These are phyloP conservation scores for Cladophialophora immunda DNA, from an alignment of 2,329 filamentous ascomycete genomes.

Conservation along the genomic window DNA sequence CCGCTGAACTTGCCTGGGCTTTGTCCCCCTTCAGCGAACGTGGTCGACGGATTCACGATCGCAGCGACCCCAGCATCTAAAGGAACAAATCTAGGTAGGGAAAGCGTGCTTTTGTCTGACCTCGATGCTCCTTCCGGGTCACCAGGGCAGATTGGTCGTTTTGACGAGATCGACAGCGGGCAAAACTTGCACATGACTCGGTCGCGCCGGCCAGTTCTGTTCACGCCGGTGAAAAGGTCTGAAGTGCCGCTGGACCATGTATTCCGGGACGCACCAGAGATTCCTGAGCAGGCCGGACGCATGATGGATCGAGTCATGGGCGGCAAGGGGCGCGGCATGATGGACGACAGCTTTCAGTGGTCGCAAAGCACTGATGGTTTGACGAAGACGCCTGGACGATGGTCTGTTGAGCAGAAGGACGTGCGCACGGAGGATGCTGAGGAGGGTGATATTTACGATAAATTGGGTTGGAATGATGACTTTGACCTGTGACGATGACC, in stretches of 20 bases:
- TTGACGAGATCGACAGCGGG: not conserved
- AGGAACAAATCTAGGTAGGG: conserved; percentile 14
- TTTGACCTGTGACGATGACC: conserved; percentile 43
- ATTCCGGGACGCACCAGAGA: conserved; percentile 46
- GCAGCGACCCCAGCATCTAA: conserved; percentile 29
- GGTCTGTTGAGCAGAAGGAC: not conserved
- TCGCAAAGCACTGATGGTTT: not conserved
- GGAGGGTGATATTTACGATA: conserved; percentile 51
- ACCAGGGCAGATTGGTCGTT: conserved; percentile 27
- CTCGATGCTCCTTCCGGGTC: conserved; percentile 42
- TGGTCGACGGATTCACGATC: conserved; percentile 11
- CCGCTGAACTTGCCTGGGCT: conserved; percentile 27
- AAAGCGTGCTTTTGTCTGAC: conserved; percentile 40
- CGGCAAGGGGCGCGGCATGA: conserved; percentile 29
- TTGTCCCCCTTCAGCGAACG: not conserved
- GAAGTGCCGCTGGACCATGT: conserved; percentile 35
- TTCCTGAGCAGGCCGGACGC: conserved; percentile 37
- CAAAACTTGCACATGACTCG: conserved; percentile 35
- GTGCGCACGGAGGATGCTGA: conserved; percentile 12
- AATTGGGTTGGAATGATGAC: conserved; percentile 55
- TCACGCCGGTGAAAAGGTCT: conserved; percentile 37
- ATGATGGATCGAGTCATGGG: conserved; percentile 43
- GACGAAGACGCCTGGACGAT: not conserved
- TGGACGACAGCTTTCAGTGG: conserved; percentile 45
- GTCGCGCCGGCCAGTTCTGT: conserved; percentile 36